phyloP scores from a whole-genome alignment of 345 rosid genomes.

The Toxicodendron radicans region DNA sequence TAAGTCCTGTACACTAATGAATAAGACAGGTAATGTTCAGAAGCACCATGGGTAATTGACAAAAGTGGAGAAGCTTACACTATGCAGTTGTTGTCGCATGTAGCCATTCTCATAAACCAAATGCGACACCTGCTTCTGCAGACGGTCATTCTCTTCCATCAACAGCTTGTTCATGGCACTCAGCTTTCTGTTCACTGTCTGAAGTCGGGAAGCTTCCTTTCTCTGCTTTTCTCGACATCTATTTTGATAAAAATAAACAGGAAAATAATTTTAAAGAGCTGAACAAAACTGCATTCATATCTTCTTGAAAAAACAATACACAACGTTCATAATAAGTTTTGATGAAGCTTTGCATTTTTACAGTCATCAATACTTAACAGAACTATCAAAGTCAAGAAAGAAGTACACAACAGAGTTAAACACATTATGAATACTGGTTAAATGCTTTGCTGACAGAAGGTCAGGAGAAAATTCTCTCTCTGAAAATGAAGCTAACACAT shows the following conservation, averaged over 20 bases:
- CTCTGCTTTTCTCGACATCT: slow-evolving; percentile 99
- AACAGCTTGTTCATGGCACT: slow-evolving; percentile 90
- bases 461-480: not conserved
- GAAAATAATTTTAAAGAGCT: not conserved
- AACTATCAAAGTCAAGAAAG: not conserved
- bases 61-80: slow-evolving; percentile 35
- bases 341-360: not conserved
- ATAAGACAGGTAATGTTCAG: not conserved
- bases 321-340: not conserved
- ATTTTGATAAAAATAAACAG: not conserved
- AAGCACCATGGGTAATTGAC: not conserved
- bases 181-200: slow-evolving; percentile 85
- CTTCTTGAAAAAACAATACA: not conserved
- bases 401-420: not conserved
- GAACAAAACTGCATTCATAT: not conserved
- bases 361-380: not conserved
- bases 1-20: not conserved
- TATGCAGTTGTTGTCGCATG: slow-evolving; percentile 77
- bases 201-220: slow-evolving; percentile 91
- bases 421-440: not conserved
- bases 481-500: not conserved
- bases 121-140: slow-evolving; percentile 97
- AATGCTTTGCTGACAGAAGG: not conserved
- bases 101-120: slow-evolving; percentile 91
- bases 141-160: slow-evolving; percentile 98